Percentiles rank a stretch among this genome's conserved stretches.
Evolutionary conservation across 176 grass and related monocot species (phyloP).

Genomic region (Oryza officinalis): DNA sequence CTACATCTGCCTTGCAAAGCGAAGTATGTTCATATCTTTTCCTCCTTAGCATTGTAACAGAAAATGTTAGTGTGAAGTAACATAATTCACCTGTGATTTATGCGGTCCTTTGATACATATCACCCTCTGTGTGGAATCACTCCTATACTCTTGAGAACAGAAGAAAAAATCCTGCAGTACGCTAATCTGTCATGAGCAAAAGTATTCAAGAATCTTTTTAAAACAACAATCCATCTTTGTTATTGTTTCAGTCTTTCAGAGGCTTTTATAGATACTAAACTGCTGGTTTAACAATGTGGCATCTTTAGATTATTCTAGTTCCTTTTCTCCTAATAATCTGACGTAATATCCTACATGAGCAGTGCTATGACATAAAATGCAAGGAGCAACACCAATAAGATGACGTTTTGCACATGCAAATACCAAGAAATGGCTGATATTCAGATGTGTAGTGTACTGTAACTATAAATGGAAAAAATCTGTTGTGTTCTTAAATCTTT

Average conservation of each 20-base stretch:
- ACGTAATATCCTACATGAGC: neutral
- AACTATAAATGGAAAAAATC: neutral
- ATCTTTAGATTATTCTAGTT: neutral
- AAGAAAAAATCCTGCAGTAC: neutral
- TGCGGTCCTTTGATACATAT: neutral
- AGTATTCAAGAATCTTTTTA: neutral
- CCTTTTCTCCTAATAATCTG: neutral
- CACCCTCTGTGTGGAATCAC: neutral
- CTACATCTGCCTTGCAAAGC: slow-evolving; percentile 56
- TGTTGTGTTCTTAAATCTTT: neutral
- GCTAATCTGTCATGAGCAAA: neutral
- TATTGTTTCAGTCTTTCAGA: neutral
- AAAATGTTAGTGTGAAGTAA: slow-evolving; percentile 11
- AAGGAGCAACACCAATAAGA: neutral
- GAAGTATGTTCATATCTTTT: slow-evolving; percentile 41
- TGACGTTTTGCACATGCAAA: neutral
- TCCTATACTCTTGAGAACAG: neutral
- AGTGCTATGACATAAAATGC: neutral
- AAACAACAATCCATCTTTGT: neutral
- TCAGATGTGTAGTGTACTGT: neutral
- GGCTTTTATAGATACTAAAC: slow-evolving; percentile 1
- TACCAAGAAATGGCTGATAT: neutral
- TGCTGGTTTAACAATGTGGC: neutral
- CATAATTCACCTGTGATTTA: neutral
- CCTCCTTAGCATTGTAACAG: neutral